Evolutionary conservation across 192 early-diverging fungal species (phyloP), one percentile per base, ranked within the genome.

Genomic region (Diversispora epigaea): DNA sequence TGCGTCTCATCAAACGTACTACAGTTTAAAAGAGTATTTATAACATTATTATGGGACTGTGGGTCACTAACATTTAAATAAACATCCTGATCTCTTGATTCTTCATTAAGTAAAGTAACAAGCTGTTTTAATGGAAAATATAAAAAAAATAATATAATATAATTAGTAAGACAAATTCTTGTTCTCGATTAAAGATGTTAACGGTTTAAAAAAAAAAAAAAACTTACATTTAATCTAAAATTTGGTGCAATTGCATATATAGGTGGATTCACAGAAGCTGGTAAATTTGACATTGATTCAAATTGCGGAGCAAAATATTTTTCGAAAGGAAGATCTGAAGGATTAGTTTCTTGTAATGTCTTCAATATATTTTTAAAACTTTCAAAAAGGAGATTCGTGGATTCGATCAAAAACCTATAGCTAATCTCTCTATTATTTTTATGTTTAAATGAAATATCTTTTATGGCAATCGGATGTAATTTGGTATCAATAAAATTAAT

Each of bases 1-100:
- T 90, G 89, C 4, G 81, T 84, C 10, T 80, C 79, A 60, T 90
- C 89, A 11, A 90, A 70, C 0, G 65, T 68, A 46, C 81, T 79
- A 19, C 71, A 12, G 0, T 17, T 4, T 39, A 68, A 56, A 14
- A 86, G 68, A 3, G 41, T 39, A 6, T 45, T 1, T 12, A 73
- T 52, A 1, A 73, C 62, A 5, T 19, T 4, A 15, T 64, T 17
- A 17, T 62, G 54, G 14, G 73, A 77, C 2, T 45, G 3, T 14
- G 10, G 14, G 19, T 77, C 68, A 11, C 4, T 6, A 4, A 70
- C 79, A 22, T 80, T 69, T 19, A 80, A 54, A 32, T 1, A 41
- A 19, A 55, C 60, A 65, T 4, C 65, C n/a, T 39, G 19, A 76
- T 9, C 69, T 68, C 41, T 62, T 72, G 46, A 4, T 56, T 39